Percentiles rank a stretch among this genome's conserved stretches.
Evolutionary conservation across 2,329 filamentous ascomycete species (phyloP).

Genomic region (Coniochaeta hoffmannii): DNA sequence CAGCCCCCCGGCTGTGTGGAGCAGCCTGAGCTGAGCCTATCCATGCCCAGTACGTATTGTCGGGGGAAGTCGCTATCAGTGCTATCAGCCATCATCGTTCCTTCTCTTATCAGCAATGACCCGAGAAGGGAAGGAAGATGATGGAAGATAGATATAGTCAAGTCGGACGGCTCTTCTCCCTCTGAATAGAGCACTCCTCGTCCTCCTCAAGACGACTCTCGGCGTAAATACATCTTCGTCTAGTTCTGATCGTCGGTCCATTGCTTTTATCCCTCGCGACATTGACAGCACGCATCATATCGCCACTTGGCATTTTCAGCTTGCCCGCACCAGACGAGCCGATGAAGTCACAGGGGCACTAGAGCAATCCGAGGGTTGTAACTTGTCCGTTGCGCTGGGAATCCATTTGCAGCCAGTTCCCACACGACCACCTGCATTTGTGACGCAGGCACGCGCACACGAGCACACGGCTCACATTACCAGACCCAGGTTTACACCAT

Average conservation of each 20-base stretch:
- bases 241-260: background rate
- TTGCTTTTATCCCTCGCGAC: background rate
- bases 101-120: background rate
- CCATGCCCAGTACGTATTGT: background rate
- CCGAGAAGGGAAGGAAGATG: background rate
- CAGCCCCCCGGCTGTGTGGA: background rate
- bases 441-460: constrained; percentile 1
- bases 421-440: constrained; percentile 3
- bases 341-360: constrained; percentile 1
- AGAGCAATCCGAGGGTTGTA: background rate
- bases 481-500: background rate
- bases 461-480: background rate
- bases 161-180: background rate
- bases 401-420: background rate
- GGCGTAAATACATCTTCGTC: no score
- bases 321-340: background rate
- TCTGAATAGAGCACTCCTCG: no score
- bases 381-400: background rate
- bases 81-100: background rate
- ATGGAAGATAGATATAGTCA: background rate
- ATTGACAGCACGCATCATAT: background rate
- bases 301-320: background rate
- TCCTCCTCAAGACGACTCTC: no score
- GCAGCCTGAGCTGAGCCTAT: background rate
- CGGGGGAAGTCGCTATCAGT: background rate